A percentile compares a stretch with the other conserved stretches of the same genome.
These are phyloP conservation scores for Cercospora canescens DNA, from an alignment of 2,329 filamentous ascomycete genomes.

Conservation along the genomic window DNA sequence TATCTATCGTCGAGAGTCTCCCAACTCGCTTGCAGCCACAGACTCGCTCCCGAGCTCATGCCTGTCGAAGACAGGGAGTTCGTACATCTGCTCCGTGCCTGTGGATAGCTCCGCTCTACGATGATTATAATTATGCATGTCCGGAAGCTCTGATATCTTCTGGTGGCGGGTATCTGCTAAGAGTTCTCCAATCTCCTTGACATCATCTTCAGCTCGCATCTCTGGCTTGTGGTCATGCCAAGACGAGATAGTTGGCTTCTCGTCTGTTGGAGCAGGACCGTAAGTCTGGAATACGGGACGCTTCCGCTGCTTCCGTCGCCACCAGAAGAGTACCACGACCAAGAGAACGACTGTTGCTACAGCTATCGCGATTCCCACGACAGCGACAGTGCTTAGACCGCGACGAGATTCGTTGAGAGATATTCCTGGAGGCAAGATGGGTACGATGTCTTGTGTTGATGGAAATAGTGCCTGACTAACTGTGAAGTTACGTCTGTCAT, in stretches of 20 bases:
- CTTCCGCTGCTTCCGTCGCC: neutral
- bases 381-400: neutral
- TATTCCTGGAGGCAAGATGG: neutral
- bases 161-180: neutral
- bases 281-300: neutral
- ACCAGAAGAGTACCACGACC: neutral
- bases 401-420: neutral
- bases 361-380: conserved; percentile 2
- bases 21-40: neutral
- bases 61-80: neutral
- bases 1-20: neutral
- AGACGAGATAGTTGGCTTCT: neutral
- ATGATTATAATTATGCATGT: neutral
- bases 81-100: neutral
- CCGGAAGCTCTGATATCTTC: neutral
- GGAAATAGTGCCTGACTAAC: conserved; percentile 37
- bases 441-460: neutral
- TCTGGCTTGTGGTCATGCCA: neutral
- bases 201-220: neutral
- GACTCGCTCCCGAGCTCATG: neutral
- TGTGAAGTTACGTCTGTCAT: conserved; percentile 48
- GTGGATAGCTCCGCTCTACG: neutral
- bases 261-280: neutral
- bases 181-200: neutral
- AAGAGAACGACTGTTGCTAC: neutral